Evolutionary conservation across 2,329 filamentous ascomycete species (phyloP), one percentile per base, ranked within the genome.

Genomic region (Aspergillus ruber): DNA sequence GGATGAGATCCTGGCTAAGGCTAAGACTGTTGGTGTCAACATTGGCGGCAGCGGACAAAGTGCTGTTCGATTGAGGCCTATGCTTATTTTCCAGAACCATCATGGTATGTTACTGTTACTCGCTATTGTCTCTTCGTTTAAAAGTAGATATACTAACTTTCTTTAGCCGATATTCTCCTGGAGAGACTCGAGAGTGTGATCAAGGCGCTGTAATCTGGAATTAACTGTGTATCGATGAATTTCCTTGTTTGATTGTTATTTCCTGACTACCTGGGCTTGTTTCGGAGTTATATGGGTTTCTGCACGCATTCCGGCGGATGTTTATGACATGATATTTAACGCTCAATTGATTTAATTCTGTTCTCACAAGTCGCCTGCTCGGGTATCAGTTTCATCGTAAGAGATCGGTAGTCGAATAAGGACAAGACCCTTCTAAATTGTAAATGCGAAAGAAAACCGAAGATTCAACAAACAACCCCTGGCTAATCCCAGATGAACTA

Each of bases 61-160:
- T 46, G 88, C 90, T 23, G 86, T 96, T 10, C 76, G 90, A 44
- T 73, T 96, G 65, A 76, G 90, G 60, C 90, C 90, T 39, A 95
- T 95, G 90, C 73, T 96, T 59, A 84, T 90, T 62, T 93, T 96
- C 77, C 86, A 95, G 81, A 81, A 89, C 78, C 82, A 86, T 66
- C 91, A 97, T 70, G 90, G 73, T 74, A 60, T 62, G 72, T 56
- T 38, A 50, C 21, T 62, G 72, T 56, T 38, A 50, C 21, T 49
- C n/a, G 25, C 47, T 33, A 46, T 52, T 33, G 48, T 38, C 7
- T 15, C 7, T 17, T 17, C 32, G 13, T 13, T 2, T 44, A 13
- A 38, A 29, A 17, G 18, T 9, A 41, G 39, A 32, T n/a, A 39
- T 49, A 33, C 54, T 63, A 56, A 60, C 50, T 42, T 51, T n/a